These are phyloP conservation scores for Phycomyces blakesleeanus DNA, from an alignment of 192 early-diverging fungal species.

Conservation along the genomic window DNA sequence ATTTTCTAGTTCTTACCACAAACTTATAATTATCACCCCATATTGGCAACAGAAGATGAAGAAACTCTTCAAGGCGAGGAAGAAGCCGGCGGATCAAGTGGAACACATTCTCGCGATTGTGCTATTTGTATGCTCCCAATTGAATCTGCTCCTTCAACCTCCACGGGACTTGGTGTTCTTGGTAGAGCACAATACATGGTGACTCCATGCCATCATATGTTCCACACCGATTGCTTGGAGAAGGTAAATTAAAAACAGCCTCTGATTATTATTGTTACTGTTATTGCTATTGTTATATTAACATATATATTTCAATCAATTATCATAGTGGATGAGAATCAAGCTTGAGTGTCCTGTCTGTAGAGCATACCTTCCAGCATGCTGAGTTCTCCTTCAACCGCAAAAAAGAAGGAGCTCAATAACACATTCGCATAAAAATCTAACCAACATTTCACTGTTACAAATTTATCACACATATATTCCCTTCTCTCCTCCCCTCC, in stretches of 20 bases:
- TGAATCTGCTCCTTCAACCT: conserved; percentile 33
- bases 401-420: background rate
- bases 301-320: too few species aligned
- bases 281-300: too few species aligned
- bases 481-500: too few species aligned
- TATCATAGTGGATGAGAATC: conserved; percentile 67
- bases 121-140: conserved; percentile 65
- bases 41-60: conserved; percentile 46
- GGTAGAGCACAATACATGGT: conserved; percentile 62
- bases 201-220: conserved; percentile 77
- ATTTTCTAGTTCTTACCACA: conserved; percentile 63
- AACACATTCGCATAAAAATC: too few species aligned
- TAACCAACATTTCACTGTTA: too few species aligned
- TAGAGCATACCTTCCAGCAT: conserved; percentile 54
- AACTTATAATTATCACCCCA: conserved; percentile 67
- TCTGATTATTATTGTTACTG: conserved; percentile 1
- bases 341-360: conserved; percentile 76
- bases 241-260: conserved; percentile 31
- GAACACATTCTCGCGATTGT: conserved; percentile 45
- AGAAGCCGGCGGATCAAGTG: background rate
- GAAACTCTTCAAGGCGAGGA: conserved; percentile 32
- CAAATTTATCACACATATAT: too few species aligned
- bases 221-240: conserved; percentile 73
- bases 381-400: conserved; percentile 26
- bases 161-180: conserved; percentile 42